phyloP scores from a whole-genome alignment of 176 grass and related monocot species.

The Hordeum marinum region DNA sequence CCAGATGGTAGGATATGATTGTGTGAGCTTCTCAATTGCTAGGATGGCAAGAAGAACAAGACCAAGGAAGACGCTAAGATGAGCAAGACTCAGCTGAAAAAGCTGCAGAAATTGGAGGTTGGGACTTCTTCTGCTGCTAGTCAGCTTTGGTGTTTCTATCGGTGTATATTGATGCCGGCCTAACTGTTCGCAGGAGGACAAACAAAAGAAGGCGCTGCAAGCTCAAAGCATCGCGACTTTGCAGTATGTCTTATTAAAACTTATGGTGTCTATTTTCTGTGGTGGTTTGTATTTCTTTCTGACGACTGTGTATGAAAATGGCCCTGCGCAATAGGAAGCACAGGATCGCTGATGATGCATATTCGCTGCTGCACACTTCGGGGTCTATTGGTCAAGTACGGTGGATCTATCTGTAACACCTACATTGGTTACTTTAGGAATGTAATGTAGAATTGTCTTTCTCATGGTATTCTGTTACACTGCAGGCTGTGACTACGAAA shows the following conservation, averaged over 20 bases:
- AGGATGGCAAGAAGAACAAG: constrained; percentile 47
- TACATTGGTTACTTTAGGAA: neutral
- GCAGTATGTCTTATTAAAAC: constrained; percentile 42
- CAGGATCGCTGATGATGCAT: constrained; percentile 64
- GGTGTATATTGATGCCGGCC: neutral
- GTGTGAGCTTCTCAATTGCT: constrained; percentile 8
- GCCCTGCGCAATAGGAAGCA: constrained; percentile 49
- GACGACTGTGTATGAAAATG: constrained; percentile 8
- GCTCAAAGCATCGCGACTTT: constrained; percentile 69
- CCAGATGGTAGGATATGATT: neutral
- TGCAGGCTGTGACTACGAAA: constrained; percentile 77
- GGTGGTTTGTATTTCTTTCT: constrained; percentile 3
- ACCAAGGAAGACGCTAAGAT: constrained; percentile 51
- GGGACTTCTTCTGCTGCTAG: neutral
- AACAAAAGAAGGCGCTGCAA: constrained; percentile 63
- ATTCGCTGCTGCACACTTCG: constrained; percentile 75
- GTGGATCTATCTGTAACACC: neutral
- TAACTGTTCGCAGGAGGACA: constrained; percentile 63
- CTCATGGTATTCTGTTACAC: constrained; percentile 14
- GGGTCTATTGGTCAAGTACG: constrained; percentile 87
- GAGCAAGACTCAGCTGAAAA: constrained; percentile 79
- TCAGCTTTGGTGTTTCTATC: neutral
- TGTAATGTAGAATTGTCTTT: neutral
- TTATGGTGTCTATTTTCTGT: constrained; percentile 17
- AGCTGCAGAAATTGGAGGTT: constrained; percentile 67